These are phyloP conservation scores for Camellia sinensis DNA, from an alignment of 148 eudicot genomes.

Conservation along the genomic window DNA sequence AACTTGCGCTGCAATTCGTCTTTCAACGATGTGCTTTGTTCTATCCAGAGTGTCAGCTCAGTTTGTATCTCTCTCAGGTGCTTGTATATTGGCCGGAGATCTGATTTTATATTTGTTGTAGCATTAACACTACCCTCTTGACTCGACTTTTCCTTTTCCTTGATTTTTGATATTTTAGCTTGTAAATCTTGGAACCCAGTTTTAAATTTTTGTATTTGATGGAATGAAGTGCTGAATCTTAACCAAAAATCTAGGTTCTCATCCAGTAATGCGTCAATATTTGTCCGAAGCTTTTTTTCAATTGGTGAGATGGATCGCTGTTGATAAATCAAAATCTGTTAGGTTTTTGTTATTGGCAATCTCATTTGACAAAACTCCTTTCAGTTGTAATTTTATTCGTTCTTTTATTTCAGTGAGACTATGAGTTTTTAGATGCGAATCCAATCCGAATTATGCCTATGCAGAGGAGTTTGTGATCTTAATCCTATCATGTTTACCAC, in stretches of 20 bases:
- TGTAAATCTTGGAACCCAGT: slow-evolving; percentile 55
- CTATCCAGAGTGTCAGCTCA: slow-evolving; percentile 69
- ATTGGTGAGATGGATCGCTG: slow-evolving; percentile 38
- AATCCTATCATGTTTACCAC: too few relatives aligned
- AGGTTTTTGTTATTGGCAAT: too few relatives aligned
- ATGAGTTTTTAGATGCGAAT: too few relatives aligned
- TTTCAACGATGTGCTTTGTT: slow-evolving; percentile 52
- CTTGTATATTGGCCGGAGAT: slow-evolving; percentile 60
- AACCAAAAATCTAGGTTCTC: slow-evolving; percentile 87
- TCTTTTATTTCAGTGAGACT: too few relatives aligned
- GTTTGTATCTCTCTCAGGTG: slow-evolving; percentile 72
- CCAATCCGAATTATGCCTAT: too few relatives aligned
- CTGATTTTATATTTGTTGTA: slow-evolving; percentile 40
- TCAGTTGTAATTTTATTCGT: too few relatives aligned
- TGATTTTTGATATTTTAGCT: slow-evolving; percentile 46
- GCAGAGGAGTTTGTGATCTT: too few relatives aligned
- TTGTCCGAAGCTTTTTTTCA: slow-evolving; percentile 66
- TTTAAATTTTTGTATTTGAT: slow-evolving; percentile 73
- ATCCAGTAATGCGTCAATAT: slow-evolving; percentile 72
- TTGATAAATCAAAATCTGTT: slow-evolving; percentile 8
- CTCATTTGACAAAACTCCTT: too few relatives aligned
- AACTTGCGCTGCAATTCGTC: slow-evolving; percentile 62
- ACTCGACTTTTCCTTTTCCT: slow-evolving; percentile 39
- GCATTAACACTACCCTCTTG: slow-evolving; percentile 20
- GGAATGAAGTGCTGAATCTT: slow-evolving; percentile 72